Conservation (phyloP, 225 moss, liverwort and hornwort genomes). For the Polytrichum commune region DNA sequence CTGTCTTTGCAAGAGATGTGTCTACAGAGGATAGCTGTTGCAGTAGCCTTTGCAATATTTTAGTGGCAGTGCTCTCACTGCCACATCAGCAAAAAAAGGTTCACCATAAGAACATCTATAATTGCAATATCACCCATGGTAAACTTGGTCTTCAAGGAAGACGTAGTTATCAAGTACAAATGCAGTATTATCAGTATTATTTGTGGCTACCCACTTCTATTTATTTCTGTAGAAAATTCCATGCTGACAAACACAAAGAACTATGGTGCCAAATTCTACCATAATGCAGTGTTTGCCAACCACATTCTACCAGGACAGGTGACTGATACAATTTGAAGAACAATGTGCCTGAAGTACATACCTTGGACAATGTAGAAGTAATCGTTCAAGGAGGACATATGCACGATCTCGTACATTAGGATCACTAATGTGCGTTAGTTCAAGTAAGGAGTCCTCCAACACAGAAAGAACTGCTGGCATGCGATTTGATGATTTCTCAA, state of each 20-base stretch:
- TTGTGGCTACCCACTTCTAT: no score
- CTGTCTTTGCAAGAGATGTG: conserved; percentile 76
- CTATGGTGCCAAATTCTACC: no score
- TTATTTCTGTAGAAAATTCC: no score
- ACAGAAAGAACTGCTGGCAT: conserved; percentile 89
- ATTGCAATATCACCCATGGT: no score
- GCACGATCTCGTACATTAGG: conserved; percentile 71
- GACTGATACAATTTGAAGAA: no score
- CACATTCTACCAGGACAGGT: no score
- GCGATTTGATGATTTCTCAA: conserved; percentile 85
- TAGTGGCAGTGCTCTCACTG: conserved; percentile 82
- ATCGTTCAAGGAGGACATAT: conserved; percentile 85
- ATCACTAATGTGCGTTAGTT: conserved; percentile 72
- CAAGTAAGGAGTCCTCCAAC: conserved; percentile 82
- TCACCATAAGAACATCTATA: conserved; percentile 1
- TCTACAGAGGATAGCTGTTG: conserved; percentile 82
- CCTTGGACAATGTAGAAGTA: conserved; percentile 91
- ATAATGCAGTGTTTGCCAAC: no score
- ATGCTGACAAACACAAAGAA: no score
- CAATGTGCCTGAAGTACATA: conserved; percentile 14
- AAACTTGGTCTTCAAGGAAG: no score
- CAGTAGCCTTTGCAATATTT: conserved; percentile 72
- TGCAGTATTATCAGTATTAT: no score
- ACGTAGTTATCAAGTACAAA: no score
- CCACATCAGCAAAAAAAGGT: conserved; percentile 16